A percentile compares a stretch with the other conserved stretches of the same genome.
phyloP scores from a whole-genome alignment of 192 early-diverging fungal genomes.

The Umbelopsis sp. region DNA sequence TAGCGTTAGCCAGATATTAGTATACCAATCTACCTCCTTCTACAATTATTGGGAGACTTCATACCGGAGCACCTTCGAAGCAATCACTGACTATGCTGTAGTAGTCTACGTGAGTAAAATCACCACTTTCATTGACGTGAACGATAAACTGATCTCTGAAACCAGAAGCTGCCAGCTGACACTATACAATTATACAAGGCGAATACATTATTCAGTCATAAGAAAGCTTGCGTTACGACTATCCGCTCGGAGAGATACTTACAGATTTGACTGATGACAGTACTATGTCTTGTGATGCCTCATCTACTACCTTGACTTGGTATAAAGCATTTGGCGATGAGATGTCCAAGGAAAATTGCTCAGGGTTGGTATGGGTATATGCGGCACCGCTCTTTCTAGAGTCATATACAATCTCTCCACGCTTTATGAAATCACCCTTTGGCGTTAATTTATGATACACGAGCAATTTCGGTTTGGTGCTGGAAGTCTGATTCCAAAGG shows the following conservation, averaged over 20 bases:
- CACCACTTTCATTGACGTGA: constrained; percentile 23
- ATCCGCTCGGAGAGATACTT: not conserved
- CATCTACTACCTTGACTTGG: constrained; percentile 32
- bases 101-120: constrained; percentile 32
- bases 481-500: not conserved
- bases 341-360: constrained; percentile 2
- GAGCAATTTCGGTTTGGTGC: not conserved
- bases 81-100: constrained; percentile 26
- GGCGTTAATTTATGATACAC: constrained; percentile 8
- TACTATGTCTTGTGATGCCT: constrained; percentile 4
- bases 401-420: constrained; percentile 28
- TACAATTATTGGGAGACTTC: not conserved
- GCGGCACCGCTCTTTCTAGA: not conserved
- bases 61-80: constrained; percentile 19
- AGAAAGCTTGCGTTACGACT: not conserved
- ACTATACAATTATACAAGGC: constrained; percentile 5
- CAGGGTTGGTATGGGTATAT: constrained; percentile 21
- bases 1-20: not conserved
- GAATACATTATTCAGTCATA: not conserved
- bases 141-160: constrained; percentile 28
- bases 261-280: constrained; percentile 12
- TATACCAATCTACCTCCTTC: not conserved
- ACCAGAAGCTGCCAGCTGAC: constrained; percentile 27
- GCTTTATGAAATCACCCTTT: constrained; percentile 29
- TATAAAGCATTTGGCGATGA: constrained; percentile 21